phyloP scores from a whole-genome alignment of 169 alveolate genomes.

The Eimeria sp. region DNA sequence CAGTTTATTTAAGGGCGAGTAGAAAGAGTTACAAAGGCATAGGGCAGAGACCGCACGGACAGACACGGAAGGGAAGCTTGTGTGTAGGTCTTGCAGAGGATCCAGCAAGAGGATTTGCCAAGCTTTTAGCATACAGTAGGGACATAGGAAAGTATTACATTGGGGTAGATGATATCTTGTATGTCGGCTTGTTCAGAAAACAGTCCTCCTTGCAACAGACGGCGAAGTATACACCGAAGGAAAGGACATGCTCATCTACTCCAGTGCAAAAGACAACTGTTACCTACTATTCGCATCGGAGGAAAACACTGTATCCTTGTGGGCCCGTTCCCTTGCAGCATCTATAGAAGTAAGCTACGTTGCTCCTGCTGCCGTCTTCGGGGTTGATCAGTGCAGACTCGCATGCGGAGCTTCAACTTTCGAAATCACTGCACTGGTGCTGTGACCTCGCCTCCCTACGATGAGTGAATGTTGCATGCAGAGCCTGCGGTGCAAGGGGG shows the following conservation, averaged over 20 bases:
- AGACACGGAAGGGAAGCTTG: background rate
- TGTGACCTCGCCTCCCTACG: background rate
- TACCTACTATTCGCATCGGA: slow-evolving; percentile 54
- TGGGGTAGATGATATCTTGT: background rate
- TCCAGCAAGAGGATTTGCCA: background rate
- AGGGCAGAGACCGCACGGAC: background rate
- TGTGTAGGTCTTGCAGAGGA: background rate
- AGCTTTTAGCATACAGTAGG: background rate
- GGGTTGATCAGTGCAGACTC: background rate
- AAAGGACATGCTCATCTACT: slow-evolving; percentile 48
- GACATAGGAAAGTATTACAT: background rate
- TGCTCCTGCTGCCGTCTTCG: background rate
- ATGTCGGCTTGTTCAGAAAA: slow-evolving; percentile 2
- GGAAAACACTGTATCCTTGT: slow-evolving; percentile 15
- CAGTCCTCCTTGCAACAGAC: slow-evolving; percentile 55
- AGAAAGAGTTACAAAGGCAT: background rate
- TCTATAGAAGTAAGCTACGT: slow-evolving; percentile 25
- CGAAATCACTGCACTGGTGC: background rate
- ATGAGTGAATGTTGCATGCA: background rate
- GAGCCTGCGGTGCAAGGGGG: slow-evolving; percentile 25
- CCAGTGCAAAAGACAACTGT: slow-evolving; percentile 59
- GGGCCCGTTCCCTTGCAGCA: slow-evolving; percentile 41
- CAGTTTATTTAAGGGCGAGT: background rate
- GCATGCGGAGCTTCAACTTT: background rate
- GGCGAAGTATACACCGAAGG: slow-evolving; percentile 72